Conservation (phyloP, 2,329 filamentous ascomycete genomes). For the Raffaelea ambrosiae region DNA sequence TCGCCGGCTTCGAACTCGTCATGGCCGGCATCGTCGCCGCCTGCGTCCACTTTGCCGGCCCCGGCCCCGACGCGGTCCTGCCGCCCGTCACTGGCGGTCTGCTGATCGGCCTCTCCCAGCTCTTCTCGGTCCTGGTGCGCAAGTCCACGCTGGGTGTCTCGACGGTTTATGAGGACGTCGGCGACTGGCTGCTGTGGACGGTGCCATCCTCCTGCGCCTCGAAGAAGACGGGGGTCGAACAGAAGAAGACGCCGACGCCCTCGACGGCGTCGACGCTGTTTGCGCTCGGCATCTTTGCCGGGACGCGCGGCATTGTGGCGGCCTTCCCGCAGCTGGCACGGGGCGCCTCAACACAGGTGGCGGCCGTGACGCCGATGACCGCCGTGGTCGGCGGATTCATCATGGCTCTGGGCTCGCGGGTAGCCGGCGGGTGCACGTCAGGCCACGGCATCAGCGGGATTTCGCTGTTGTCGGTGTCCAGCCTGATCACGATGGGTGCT, state of each 20-base stretch:
- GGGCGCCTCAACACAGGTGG: background rate
- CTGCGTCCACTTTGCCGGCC: slow-evolving; percentile 19
- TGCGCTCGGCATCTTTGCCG: slow-evolving; percentile 23
- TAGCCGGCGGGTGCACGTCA: slow-evolving; percentile 60
- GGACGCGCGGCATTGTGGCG: slow-evolving; percentile 2
- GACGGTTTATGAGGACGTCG: slow-evolving; percentile 51
- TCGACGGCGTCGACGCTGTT: slow-evolving; percentile 10
- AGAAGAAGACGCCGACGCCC: slow-evolving; percentile 6
- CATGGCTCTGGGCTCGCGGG: slow-evolving; percentile 50
- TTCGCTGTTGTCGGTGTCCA: slow-evolving; percentile 52
- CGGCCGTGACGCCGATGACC: slow-evolving; percentile 21
- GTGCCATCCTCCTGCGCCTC: background rate
- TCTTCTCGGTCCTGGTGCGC: slow-evolving; percentile 44
- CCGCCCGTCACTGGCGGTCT: slow-evolving; percentile 47
- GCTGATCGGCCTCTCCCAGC: slow-evolving; percentile 49
- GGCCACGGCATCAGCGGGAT: slow-evolving; percentile 63
- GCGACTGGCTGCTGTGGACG: slow-evolving; percentile 37
- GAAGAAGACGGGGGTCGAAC: background rate
- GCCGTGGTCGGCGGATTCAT: slow-evolving; percentile 45
- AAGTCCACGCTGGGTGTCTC: slow-evolving; percentile 52
- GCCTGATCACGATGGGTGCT: slow-evolving; percentile 50
- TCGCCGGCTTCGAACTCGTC: slow-evolving; percentile 34
- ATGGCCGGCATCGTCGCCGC: slow-evolving; percentile 33
- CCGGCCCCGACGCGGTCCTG: slow-evolving; percentile 24
- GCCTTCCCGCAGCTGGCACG: slow-evolving; percentile 6